These are phyloP conservation scores for Sarocladium brachiariae DNA, from an alignment of 2,329 filamentous ascomycete genomes.

Conservation along the genomic window DNA sequence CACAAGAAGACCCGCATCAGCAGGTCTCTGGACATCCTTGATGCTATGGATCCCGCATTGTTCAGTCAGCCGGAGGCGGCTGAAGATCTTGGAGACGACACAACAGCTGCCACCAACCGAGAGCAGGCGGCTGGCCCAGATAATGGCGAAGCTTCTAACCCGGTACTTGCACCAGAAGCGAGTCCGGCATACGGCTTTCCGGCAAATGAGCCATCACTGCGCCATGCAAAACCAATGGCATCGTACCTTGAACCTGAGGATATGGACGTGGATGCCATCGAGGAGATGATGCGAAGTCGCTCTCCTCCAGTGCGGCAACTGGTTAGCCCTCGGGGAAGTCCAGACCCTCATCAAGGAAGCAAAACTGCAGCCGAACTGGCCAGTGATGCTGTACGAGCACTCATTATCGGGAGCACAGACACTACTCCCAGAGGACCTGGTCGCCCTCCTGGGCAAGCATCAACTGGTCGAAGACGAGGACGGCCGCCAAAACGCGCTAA, in stretches of 20 bases:
- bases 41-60: conserved; percentile 47
- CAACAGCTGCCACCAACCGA: too few species aligned
- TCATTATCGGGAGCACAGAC: conserved; percentile 17
- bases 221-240: conserved; percentile 44
- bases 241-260: conserved; percentile 46
- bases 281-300: conserved; percentile 34
- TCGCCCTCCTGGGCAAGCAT: background rate
- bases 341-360: conserved; percentile 6
- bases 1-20: conserved; percentile 31
- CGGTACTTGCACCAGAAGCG: conserved; percentile 16
- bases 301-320: background rate
- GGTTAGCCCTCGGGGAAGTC: conserved; percentile 9
- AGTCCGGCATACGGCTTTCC: conserved; percentile 25
- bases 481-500: conserved; percentile 25
- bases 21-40: conserved; percentile 24
- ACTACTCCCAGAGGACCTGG: conserved; percentile 4
- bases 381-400: conserved; percentile 24
- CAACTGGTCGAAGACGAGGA: conserved; percentile 19
- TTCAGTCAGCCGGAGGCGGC: conserved; percentile 23
- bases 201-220: conserved; percentile 40
- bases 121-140: conserved; percentile 13
- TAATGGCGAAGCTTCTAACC: conserved; percentile 11
- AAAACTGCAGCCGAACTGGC: conserved; percentile 33
- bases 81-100: conserved; percentile 12
- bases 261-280: conserved; percentile 30